Evolutionary conservation across 2,329 filamentous ascomycete genomes (phyloP).

Genomic region (Cordyceps cateniannulata): DNA sequence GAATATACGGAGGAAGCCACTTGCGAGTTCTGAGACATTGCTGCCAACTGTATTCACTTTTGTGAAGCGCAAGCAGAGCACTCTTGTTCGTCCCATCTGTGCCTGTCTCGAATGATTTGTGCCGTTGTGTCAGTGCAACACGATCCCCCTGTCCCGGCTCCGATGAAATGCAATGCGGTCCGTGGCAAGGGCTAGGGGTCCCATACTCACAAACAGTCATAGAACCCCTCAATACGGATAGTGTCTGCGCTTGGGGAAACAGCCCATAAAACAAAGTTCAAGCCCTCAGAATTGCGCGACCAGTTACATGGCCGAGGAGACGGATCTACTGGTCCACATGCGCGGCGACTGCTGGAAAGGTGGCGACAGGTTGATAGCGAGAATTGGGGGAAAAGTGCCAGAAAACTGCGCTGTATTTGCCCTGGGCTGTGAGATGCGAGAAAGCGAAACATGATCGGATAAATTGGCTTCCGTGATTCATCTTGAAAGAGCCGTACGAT

Average conservation of each 20-base stretch:
- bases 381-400: background rate
- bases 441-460: too few relatives aligned
- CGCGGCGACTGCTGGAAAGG: background rate
- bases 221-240: too few relatives aligned
- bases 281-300: background rate
- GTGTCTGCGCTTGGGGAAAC: background rate
- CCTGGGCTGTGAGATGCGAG: too few relatives aligned
- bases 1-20: too few relatives aligned
- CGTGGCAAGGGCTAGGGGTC: too few relatives aligned
- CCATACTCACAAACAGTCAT: too few relatives aligned
- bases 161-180: background rate
- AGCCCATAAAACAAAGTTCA: conserved; percentile 11
- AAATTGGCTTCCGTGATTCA: too few relatives aligned
- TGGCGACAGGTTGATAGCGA: background rate
- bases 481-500: too few relatives aligned
- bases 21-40: too few relatives aligned
- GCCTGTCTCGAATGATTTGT: background rate
- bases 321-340: background rate
- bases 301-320: background rate
- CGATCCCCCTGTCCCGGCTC: background rate
- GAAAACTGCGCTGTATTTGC: too few relatives aligned
- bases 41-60: too few relatives aligned
- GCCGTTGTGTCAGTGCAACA: background rate
- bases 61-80: background rate
- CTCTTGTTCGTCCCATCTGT: background rate